Evolutionary conservation across 768 basidiomycete genomes (phyloP), one percentile per base, ranked within the genome.

Genomic region (Xerocomellus chrysenteron): DNA sequence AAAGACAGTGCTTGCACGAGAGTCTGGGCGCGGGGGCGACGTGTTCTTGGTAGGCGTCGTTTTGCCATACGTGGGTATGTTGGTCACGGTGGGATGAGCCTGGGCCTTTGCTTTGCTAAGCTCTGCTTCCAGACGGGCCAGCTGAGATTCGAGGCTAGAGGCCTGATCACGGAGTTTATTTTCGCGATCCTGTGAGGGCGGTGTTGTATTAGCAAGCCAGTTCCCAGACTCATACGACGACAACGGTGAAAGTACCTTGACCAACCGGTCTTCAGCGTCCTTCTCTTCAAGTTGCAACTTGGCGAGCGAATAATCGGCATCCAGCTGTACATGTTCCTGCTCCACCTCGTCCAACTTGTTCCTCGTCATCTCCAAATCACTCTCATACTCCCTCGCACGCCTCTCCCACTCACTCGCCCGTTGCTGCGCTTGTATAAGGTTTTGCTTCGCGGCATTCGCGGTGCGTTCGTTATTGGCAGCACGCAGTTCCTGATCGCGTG

Each of bases 391-490:
- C 64, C 85, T 85, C 19, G 88, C 83, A 24, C 85, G 85, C 59
- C 81, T 81, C 72, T 94, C 92, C 90, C 88, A 92, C 63, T 94
- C 92, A 4, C 81, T 74, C 3, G 88, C 81, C 26, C 88, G 88
- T 67, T 91, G 88, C 58, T 92, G 87, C 21, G 87, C 85, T 59
- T 88, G 85, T 21, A 79, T 71, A 30, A 92, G 77, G 67, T 72
- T 87, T 67, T 90, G 85, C 42, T 83, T 82, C 3, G 82, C 78
- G 17, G 84, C 72, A 24, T 72, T 73, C 2, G 83, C 76, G 12
- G 83, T 74, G 50, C 83, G 82, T 45, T 93, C 90, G 63, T 75
- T 82, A 62, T 82, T 87, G 28, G 77, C 66, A 3, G 79, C 60
- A 65, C 84, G 88, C 48, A 64, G 74, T 61, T 93, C 92, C 47